Base-by-base conservation (phyloP, 2,329 filamentous ascomycete species). In the Colletotrichum incanum region DNA sequence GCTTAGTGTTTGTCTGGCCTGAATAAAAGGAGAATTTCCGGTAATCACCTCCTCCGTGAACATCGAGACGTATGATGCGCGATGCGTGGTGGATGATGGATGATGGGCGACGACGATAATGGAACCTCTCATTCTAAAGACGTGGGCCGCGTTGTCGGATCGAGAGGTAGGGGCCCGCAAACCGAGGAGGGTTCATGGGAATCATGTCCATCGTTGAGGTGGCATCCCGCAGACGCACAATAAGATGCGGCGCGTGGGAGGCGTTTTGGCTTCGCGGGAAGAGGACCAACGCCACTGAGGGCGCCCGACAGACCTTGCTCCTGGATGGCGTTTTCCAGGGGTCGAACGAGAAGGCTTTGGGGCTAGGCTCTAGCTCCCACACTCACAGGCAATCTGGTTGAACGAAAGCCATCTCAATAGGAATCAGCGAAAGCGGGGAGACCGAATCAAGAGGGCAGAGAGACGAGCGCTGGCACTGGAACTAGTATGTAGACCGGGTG, bases 211-310 rank as follows among this genome's bases (percentile, higher is more conserved):
- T 39, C 3, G 47, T 39, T 37, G 12, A 59, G 61, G 50, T 67
- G 28, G 54, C 67, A 67, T 58, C 41, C 68, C 55, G 31, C 28
- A 65, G 71, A 60, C 41, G 72, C 69, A 74, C 26, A 72, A 73
- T 72, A 74, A 74, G 71, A 74, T 74, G 73, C 73, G 73, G 73
- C 73, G 67, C 28, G 59, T 55, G 62, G 58, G 66, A 68, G 70
- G 72, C 69, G 69, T 68, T 70, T 73, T 62, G 69, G 70, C 56
- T 71, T 61, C 47, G 55, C 50, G 54, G 67, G 69, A 63, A 37
- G 62, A 72, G 68, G 60, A 59, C 56, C 56, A 73, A 45, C 71
- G 71, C 71, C 71, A 72, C 71, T 20, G 49, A 61, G 61, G 34
- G 34, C 69, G 56, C 41, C 58, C 28, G 66, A 56, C 50, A 73